These are phyloP conservation scores for Ascoidea tarda DNA, from an alignment of 805 yeast genomes.

Conservation along the genomic window DNA sequence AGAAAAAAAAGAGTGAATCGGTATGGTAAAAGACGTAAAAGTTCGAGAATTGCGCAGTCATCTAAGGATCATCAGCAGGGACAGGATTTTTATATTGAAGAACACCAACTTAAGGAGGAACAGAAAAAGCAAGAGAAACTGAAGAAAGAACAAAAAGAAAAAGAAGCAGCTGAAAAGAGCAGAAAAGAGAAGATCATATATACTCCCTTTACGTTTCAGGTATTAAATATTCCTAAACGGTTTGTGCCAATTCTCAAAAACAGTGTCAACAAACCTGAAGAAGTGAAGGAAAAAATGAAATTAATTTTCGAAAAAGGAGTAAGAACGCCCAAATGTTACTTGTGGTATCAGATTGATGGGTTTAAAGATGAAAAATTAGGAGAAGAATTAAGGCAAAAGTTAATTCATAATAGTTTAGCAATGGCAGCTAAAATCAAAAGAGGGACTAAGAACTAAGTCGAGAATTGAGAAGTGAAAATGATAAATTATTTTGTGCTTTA, in stretches of 20 bases:
- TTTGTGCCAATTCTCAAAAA: constrained; percentile 50
- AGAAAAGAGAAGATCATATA: constrained; percentile 17
- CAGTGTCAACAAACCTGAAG: constrained; percentile 43
- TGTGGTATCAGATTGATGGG: constrained; percentile 82
- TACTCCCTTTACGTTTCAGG: constrained; percentile 52
- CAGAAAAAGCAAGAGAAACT: constrained; percentile 14
- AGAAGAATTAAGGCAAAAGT: constrained; percentile 44
- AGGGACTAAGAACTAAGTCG: too few relatives aligned
- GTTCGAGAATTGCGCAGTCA: background rate
- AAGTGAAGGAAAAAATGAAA: constrained; percentile 49
- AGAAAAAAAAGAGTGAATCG: background rate
- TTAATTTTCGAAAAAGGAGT: constrained; percentile 43
- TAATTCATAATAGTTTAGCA: constrained; percentile 11
- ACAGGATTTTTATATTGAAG: background rate
- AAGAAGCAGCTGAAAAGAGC: constrained; percentile 12
- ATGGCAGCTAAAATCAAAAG: too few relatives aligned
- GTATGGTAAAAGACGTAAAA: background rate
- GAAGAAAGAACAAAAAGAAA: background rate
- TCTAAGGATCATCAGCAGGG: background rate
- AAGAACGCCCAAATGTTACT: constrained; percentile 42
- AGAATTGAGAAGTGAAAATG: too few relatives aligned
- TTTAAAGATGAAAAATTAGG: constrained; percentile 52
- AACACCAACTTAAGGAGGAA: constrained; percentile 11
- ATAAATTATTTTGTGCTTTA: too few relatives aligned
- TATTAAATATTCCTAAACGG: constrained; percentile 52